phyloP scores from a whole-genome alignment of 805 yeast species.

The Osmozyma mogii region DNA sequence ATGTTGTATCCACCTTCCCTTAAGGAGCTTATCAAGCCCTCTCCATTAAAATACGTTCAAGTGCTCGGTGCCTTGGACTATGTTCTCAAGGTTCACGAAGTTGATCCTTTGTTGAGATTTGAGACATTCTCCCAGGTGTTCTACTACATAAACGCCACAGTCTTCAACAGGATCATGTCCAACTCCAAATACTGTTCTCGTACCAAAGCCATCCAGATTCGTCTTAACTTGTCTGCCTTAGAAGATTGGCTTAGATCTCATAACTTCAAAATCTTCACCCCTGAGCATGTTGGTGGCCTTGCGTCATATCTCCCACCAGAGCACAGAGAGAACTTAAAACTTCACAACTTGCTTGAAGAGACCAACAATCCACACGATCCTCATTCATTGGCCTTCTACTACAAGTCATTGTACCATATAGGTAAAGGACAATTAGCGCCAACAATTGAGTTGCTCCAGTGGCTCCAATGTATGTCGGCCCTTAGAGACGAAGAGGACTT shows the following conservation, averaged over 20 bases:
- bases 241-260: conserved; percentile 91
- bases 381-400: conserved; percentile 48
- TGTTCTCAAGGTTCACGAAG: conserved; percentile 73
- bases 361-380: conserved; percentile 26
- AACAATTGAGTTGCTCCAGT: conserved; percentile 72
- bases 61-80: conserved; percentile 83
- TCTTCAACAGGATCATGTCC: conserved; percentile 67
- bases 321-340: conserved; percentile 2
- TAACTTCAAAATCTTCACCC: conserved; percentile 37
- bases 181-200: conserved; percentile 69
- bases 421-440: conserved; percentile 66
- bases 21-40: conserved; percentile 73
- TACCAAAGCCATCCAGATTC: conserved; percentile 78
- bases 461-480: conserved; percentile 81
- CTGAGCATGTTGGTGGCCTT: conserved; percentile 26
- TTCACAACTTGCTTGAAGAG: conserved; percentile 20
- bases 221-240: conserved; percentile 75
- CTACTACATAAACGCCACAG: conserved; percentile 63
- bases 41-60: conserved; percentile 80
- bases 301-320: conserved; percentile 9
- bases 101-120: conserved; percentile 68
- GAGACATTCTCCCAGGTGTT: conserved; percentile 74
- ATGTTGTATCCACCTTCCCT: conserved; percentile 83
- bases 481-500: conserved; percentile 59
- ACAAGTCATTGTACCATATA: conserved; percentile 55